Percentiles rank a stretch among this genome's conserved stretches.
Conservation (phyloP, 2,329 filamentous ascomycete genomes). For the Aphanocladium album region DNA sequence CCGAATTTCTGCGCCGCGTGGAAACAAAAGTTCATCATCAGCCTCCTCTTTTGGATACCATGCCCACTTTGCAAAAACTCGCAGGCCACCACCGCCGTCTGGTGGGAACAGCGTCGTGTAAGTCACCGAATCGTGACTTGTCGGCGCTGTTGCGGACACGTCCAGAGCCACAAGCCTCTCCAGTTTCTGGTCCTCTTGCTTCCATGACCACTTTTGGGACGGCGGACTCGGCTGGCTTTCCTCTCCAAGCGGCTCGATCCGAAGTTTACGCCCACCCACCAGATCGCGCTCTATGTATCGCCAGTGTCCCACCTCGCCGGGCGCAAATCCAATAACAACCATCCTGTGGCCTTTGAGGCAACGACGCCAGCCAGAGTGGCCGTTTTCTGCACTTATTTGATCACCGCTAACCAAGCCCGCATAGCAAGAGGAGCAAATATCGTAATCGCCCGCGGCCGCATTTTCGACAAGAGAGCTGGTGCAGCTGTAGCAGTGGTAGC, state of each 20-base stretch:
- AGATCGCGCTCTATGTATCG: slow-evolving; percentile 65
- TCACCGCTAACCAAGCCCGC: slow-evolving; percentile 56
- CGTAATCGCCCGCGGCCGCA: slow-evolving; percentile 67
- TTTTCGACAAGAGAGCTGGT: slow-evolving; percentile 46
- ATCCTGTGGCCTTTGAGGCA: slow-evolving; percentile 80
- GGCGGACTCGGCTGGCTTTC: slow-evolving; percentile 27
- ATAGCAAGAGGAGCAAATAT: slow-evolving; percentile 80
- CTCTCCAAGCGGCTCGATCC: slow-evolving; percentile 47
- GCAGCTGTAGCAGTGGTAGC: slow-evolving; percentile 79
- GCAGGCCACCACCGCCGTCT: slow-evolving; percentile 65
- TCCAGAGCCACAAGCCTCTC: slow-evolving; percentile 47
- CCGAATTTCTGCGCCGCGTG: slow-evolving; percentile 72
- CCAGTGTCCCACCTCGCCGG: slow-evolving; percentile 60
- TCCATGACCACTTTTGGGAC: slow-evolving; percentile 51
- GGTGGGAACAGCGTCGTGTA: slow-evolving; percentile 55
- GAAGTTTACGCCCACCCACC: slow-evolving; percentile 70
- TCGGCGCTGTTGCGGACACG: slow-evolving; percentile 41
- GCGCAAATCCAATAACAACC: slow-evolving; percentile 72
- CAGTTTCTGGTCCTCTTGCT: slow-evolving; percentile 32
- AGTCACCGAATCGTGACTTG: slow-evolving; percentile 22
- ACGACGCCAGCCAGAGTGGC: slow-evolving; percentile 74
- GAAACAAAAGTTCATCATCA: slow-evolving; percentile 77
- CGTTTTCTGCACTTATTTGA: slow-evolving; percentile 69
- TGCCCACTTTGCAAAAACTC: slow-evolving; percentile 63
- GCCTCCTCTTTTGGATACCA: slow-evolving; percentile 66